Conservation (phyloP, 495 filamentous ascomycete genomes). For the Aspergillus cavernicola region DNA sequence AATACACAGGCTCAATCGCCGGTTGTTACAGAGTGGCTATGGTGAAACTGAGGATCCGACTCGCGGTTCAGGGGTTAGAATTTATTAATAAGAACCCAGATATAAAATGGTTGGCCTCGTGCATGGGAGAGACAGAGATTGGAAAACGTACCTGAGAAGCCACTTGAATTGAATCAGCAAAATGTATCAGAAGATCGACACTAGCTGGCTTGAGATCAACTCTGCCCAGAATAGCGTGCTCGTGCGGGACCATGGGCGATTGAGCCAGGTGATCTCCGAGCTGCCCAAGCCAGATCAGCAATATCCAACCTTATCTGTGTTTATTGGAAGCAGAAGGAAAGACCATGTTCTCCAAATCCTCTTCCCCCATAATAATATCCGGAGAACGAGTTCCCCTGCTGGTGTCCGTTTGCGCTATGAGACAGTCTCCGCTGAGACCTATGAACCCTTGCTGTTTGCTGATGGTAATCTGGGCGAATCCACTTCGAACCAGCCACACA, state of each 20-base stretch:
- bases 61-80: neutral
- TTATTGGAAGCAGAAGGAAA: constrained; percentile 17
- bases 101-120: neutral
- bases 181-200: neutral
- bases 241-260: constrained; percentile 16
- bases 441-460: constrained; percentile 17
- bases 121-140: neutral
- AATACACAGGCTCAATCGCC: neutral
- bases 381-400: constrained; percentile 9
- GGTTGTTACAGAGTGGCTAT: neutral
- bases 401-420: constrained; percentile 19
- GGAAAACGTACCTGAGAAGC: neutral
- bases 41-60: neutral
- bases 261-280: constrained; percentile 12
- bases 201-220: constrained; percentile 20
- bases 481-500: neutral
- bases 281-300: constrained; percentile 13
- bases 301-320: constrained; percentile 19
- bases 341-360: constrained; percentile 15
- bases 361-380: constrained; percentile 23
- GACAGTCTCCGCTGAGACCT: constrained; percentile 3
- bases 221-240: constrained; percentile 10
- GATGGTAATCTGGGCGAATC: constrained; percentile 11
- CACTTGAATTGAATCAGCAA: neutral
- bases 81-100: neutral